Conservation (phyloP, 2,329 filamentous ascomycete species). For the Aspergillus persii region DNA sequence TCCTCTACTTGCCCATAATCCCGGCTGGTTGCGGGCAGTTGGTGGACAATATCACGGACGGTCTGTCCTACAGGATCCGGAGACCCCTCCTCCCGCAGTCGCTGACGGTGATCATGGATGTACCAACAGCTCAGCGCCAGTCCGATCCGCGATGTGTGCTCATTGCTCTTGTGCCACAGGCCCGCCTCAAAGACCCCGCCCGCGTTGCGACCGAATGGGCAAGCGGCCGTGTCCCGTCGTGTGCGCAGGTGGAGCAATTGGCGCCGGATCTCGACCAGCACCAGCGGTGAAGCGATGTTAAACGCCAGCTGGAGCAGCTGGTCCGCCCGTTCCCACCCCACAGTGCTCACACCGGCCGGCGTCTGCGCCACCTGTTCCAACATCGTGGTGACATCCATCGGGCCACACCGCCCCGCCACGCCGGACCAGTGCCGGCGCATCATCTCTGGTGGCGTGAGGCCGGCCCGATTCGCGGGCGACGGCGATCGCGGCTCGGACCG, state of each 20-base stretch:
- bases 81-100: background rate
- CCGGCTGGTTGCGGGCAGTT: background rate
- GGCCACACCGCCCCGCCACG: background rate
- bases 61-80: background rate
- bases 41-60: background rate
- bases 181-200: slow-evolving; percentile 6
- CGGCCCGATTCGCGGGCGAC: background rate
- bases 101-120: slow-evolving; percentile 3
- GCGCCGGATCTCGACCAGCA: slow-evolving; percentile 2
- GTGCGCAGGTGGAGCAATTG: slow-evolving; percentile 5
- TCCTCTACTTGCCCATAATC: background rate
- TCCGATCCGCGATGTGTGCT: slow-evolving; percentile 6
- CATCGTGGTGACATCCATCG: slow-evolving; percentile 1
- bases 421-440: background rate
- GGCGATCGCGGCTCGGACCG: background rate
- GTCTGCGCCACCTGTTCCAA: slow-evolving; percentile 3
- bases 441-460: background rate
- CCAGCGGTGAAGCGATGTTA: slow-evolving; percentile 7
- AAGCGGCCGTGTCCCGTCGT: background rate
- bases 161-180: slow-evolving; percentile 3
- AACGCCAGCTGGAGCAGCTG: slow-evolving; percentile 8
- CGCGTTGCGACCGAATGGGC: background rate
- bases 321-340: slow-evolving; percentile 6
- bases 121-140: slow-evolving; percentile 5
- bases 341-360: background rate